A percentile compares a stretch with the other conserved stretches of the same genome.
Evolutionary conservation across 306 rosid genomes (phyloP).

Genomic region (Begonia fuchsioides): DNA sequence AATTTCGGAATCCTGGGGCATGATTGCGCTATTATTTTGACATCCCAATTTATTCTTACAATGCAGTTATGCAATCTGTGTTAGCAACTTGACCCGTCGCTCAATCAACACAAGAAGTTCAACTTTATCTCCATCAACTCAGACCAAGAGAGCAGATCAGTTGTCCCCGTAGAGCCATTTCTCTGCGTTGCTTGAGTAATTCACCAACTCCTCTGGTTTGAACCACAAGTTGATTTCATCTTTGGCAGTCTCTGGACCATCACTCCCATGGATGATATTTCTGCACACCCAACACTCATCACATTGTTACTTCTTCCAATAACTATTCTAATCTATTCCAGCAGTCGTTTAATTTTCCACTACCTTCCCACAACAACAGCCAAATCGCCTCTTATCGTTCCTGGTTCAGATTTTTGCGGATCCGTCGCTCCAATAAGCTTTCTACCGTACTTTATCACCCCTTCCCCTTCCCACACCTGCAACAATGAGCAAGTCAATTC

Average conservation of each 20-base stretch:
- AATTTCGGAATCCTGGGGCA: too few relatives aligned
- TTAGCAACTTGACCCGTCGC: too few relatives aligned
- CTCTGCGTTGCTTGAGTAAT: slow-evolving; percentile 77
- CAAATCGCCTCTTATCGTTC: slow-evolving; percentile 88
- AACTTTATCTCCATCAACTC: too few relatives aligned
- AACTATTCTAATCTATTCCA: too few relatives aligned
- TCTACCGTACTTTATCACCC: slow-evolving; percentile 74
- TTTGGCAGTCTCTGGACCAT: slow-evolving; percentile 87
- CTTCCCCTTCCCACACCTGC: slow-evolving; percentile 98
- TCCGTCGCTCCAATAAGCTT: slow-evolving; percentile 93
- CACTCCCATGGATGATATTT: slow-evolving; percentile 95
- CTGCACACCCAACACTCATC: slow-evolving; percentile 20
- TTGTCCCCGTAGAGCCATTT: slow-evolving; percentile 76
- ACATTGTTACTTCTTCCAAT: not conserved
- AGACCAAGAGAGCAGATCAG: slow-evolving; percentile 1
- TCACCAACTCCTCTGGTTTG: slow-evolving; percentile 73
- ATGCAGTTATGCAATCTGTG: too few relatives aligned
- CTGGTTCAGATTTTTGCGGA: slow-evolving; percentile 95
- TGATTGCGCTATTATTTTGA: too few relatives aligned
- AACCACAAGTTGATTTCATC: slow-evolving; percentile 88
- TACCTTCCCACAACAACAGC: slow-evolving; percentile 96
- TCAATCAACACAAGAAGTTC: too few relatives aligned
- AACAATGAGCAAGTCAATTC: slow-evolving; percentile 4
- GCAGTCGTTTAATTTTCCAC: not conserved
- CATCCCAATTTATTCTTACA: too few relatives aligned